These are phyloP conservation scores for Coniella lustricola DNA, from an alignment of 2,329 filamentous ascomycete species.

Conservation along the genomic window DNA sequence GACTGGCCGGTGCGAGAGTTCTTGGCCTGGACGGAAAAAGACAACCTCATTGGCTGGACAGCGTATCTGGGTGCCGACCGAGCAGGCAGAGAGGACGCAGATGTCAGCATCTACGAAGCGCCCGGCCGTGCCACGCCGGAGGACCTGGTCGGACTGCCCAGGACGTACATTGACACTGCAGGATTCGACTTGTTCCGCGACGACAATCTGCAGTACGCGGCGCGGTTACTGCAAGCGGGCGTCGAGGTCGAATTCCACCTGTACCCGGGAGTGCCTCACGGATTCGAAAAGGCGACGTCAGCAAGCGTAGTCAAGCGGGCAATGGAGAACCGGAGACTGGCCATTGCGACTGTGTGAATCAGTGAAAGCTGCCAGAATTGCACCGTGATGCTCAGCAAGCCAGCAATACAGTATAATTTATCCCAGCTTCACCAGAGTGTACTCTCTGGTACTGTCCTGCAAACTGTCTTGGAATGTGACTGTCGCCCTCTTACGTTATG, in stretches of 20 bases:
- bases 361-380: background rate
- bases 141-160: constrained; percentile 25
- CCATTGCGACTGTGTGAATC: constrained; percentile 9
- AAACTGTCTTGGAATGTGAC: background rate
- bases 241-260: constrained; percentile 33
- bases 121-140: constrained; percentile 18
- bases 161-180: constrained; percentile 32
- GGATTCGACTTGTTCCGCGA: constrained; percentile 31
- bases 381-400: no score
- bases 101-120: constrained; percentile 19
- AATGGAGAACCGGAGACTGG: constrained; percentile 18
- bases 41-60: constrained; percentile 3
- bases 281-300: constrained; percentile 23
- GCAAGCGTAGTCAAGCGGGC: constrained; percentile 19
- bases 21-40: background rate
- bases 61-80: constrained; percentile 5
- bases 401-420: no score
- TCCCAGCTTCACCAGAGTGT: background rate
- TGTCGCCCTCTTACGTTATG: background rate
- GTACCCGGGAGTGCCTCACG: constrained; percentile 34
- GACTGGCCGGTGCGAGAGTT: constrained; percentile 1
- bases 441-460: no score
- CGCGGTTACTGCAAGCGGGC: constrained; percentile 25
- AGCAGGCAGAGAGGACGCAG: background rate
- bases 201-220: constrained; percentile 27